Base-by-base conservation (phyloP, 1,284 basidiomycete species). In the Ustilago cynodontis region DNA sequence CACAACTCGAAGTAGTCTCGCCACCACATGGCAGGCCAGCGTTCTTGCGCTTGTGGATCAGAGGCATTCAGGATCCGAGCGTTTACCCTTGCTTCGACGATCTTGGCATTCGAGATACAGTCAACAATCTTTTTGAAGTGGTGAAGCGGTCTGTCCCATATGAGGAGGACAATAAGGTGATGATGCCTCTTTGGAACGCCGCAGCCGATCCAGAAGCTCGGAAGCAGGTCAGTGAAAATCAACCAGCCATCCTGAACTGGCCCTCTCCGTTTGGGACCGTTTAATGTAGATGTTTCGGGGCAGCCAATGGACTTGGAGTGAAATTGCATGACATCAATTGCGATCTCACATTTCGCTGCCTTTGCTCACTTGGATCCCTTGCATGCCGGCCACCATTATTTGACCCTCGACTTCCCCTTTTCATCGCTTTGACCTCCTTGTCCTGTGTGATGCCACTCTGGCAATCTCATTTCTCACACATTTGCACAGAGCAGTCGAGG, bases 41-140 rank as follows among this genome's bases (percentile, higher is more conserved):
- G 22, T 37, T 24, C 20, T n/a, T 35, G 6, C 29, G 51, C 11
- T 28, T 53, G 16, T 53, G 51, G 22, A 53, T 60, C 20, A 6
- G 49, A 41, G 49, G 47, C 0, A 11, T 22, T 39, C 22, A n/a
- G 33, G 49, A 60, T 31, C 16, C 33, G 28, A 24, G 26, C 18
- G 24, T 31, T n/a, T 53, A 53, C 31, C 51, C 51, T 11, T 53
- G 51, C n/a, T 28, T 53, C 14, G 51, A 53, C 20, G 33, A 33
- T 13, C 31, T 53, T 1, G 20, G 26, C 16, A 53, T 53, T 33
- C 51, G 51, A 22, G 37, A 18, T n/a, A 18, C 6, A 14, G 18
- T 41, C 18, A 16, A 24, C 22, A 4, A 20, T 9, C 18, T 41
- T 6, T 41, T 13, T 14, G 13, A 41, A 41, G 3, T 14, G 37